A percentile compares a stretch with the other conserved stretches of the same genome.
Conservation (phyloP, 495 filamentous ascomycete species). For the Neohortaea acidophila region DNA sequence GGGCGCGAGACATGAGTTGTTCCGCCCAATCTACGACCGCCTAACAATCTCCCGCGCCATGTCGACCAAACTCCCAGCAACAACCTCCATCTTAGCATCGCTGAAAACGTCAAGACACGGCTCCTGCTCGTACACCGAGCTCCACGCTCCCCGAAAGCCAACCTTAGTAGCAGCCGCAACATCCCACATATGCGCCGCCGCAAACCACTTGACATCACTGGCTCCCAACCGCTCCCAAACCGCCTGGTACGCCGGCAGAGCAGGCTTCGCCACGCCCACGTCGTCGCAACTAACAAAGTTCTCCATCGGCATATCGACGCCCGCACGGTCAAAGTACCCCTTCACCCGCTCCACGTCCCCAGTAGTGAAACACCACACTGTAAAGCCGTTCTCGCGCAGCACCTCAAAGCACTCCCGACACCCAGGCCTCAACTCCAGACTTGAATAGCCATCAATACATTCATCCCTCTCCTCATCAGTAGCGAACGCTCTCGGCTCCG, state of each 20-base stretch:
- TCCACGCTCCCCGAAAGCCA: too few relatives aligned
- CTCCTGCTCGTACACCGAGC: too few relatives aligned
- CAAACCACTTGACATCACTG: slow-evolving; percentile 20
- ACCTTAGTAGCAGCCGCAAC: slow-evolving; percentile 24
- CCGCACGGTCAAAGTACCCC: slow-evolving; percentile 28
- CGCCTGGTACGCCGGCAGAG: neutral
- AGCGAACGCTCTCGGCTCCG: slow-evolving; percentile 25
- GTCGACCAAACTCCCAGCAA: too few relatives aligned
- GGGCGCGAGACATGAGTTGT: too few relatives aligned
- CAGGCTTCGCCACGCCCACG: slow-evolving; percentile 24
- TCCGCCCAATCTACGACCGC: too few relatives aligned
- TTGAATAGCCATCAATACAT: neutral
- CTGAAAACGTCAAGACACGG: too few relatives aligned
- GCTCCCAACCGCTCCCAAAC: neutral
- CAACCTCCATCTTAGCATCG: too few relatives aligned
- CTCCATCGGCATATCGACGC: slow-evolving; percentile 29
- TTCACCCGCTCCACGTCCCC: slow-evolving; percentile 27
- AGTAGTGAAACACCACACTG: slow-evolving; percentile 31
- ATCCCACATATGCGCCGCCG: slow-evolving; percentile 32
- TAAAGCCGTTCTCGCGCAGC: slow-evolving; percentile 27
- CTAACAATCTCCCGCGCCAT: too few relatives aligned
- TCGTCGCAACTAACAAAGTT: slow-evolving; percentile 30
- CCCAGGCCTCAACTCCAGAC: neutral
- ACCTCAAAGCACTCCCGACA: slow-evolving; percentile 23
- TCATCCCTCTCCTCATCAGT: slow-evolving; percentile 25